Percentiles rank a stretch among this genome's conserved stretches.
Evolutionary conservation across 345 rosid genomes (phyloP).

Genomic region (Turritis glabra): DNA sequence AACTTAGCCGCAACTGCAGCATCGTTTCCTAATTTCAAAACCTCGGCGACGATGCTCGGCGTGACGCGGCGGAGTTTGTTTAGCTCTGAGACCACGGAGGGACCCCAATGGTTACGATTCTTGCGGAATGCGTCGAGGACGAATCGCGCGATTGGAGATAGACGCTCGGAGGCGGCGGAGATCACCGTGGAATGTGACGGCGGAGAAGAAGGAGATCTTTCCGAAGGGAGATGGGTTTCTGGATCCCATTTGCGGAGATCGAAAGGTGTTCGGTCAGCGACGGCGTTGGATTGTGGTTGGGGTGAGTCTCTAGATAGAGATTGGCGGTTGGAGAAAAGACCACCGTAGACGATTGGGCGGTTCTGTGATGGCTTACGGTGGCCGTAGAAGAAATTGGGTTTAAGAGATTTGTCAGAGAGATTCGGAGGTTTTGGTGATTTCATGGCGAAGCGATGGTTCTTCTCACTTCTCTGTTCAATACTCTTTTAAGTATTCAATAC

Average conservation of each 20-base stretch:
- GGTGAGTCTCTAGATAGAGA: conserved; percentile 30
- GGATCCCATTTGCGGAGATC: conserved; percentile 79
- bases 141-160: conserved; percentile 88
- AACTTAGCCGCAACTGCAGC: conserved; percentile 72
- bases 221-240: conserved; percentile 33
- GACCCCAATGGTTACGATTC: conserved; percentile 64
- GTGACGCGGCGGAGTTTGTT: conserved; percentile 88
- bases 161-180: conserved; percentile 46
- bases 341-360: conserved; percentile 79
- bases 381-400: conserved; percentile 78
- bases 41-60: conserved; percentile 75
- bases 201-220: neutral
- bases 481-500: fast-evolving
- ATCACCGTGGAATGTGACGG: conserved; percentile 7
- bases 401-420: conserved; percentile 38
- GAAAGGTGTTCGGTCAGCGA: conserved; percentile 44
- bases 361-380: conserved; percentile 84
- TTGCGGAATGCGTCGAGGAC: conserved; percentile 73
- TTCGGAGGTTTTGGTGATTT: conserved; percentile 37
- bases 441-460: conserved; percentile 15
- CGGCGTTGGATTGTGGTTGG: conserved; percentile 1
- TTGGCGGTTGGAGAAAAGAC: conserved; percentile 76
- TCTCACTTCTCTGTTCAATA: neutral
- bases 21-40: conserved; percentile 58
- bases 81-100: conserved; percentile 63